These are phyloP conservation scores for Purshia tridentata DNA, from an alignment of 306 rosid genomes.

Conservation along the genomic window DNA sequence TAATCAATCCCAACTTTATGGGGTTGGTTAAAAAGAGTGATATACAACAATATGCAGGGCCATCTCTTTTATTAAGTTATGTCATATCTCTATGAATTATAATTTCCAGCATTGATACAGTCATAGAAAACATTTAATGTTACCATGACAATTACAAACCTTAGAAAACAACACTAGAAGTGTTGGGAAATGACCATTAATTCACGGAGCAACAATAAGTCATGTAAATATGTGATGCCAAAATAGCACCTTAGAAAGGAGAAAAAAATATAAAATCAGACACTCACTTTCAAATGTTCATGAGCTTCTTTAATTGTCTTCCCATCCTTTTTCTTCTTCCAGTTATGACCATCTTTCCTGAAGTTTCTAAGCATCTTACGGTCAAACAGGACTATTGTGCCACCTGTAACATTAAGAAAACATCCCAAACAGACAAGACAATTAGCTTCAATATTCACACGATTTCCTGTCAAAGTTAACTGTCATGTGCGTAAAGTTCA, in stretches of 20 bases:
- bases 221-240: constrained; percentile 7
- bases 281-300: constrained; percentile 92
- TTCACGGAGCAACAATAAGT: constrained; percentile 8
- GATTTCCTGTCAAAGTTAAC: constrained; percentile 1
- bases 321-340: constrained; percentile 98
- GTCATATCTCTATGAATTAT: background rate
- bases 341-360: constrained; percentile 91
- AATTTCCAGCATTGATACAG: background rate
- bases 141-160: background rate
- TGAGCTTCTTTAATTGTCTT: constrained; percentile 99
- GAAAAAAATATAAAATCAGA: constrained; percentile 4
- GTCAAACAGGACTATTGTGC: constrained; percentile 74
- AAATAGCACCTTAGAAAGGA: constrained; percentile 16
- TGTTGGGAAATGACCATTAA: background rate
- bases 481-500: constrained; percentile 2
- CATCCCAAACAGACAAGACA: background rate
- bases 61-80: background rate
- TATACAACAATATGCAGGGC: background rate
- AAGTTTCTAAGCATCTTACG: constrained; percentile 94
- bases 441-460: background rate
- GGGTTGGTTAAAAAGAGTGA: too few relatives aligned
- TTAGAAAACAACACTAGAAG: background rate
- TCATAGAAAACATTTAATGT: background rate
- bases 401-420: constrained; percentile 57
- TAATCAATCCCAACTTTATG: constrained; percentile 3